Percentiles rank a stretch among this genome's conserved stretches.
Evolutionary conservation across 768 basidiomycete species (phyloP).

Genomic region (Cyathus striatus): DNA sequence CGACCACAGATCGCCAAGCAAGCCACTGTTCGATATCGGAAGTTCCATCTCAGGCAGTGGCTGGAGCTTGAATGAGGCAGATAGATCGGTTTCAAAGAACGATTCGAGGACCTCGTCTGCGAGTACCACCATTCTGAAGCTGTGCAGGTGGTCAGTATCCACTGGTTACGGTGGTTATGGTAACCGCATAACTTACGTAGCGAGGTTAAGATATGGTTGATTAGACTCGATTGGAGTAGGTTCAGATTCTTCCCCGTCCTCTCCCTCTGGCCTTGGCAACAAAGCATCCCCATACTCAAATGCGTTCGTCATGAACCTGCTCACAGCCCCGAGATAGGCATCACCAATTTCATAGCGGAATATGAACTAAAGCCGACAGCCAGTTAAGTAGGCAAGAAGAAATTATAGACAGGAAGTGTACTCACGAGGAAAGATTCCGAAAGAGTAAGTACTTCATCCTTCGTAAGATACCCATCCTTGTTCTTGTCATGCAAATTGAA

Average conservation of each 20-base stretch:
- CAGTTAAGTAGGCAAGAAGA: not conserved
- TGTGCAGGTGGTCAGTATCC: constrained; percentile 18
- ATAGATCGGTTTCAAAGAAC: constrained; percentile 93
- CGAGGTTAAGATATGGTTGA: constrained; percentile 88
- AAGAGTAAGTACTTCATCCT: constrained; percentile 92
- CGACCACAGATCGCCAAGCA: constrained; percentile 84
- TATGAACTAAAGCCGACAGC: constrained; percentile 63
- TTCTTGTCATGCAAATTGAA: constrained; percentile 95
- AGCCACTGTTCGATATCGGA: constrained; percentile 49
- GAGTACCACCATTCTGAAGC: constrained; percentile 98
- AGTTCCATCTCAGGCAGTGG: constrained; percentile 64
- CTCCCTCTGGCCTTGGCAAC: constrained; percentile 45
- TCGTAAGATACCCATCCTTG: constrained; percentile 91
- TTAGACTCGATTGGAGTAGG: constrained; percentile 57
- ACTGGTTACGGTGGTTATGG: not conserved
- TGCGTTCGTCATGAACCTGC: constrained; percentile 95
- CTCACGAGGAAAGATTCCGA: constrained; percentile 90
- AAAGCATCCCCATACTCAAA: constrained; percentile 98
- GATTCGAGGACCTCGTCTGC: constrained; percentile 95
- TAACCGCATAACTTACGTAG: constrained; percentile 59
- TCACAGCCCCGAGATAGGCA: constrained; percentile 93
- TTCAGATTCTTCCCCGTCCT: constrained; percentile 18
- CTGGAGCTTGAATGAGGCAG: constrained; percentile 81
- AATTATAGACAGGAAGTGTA: too few relatives aligned
- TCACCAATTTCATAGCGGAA: constrained; percentile 97